Base-by-base conservation (phyloP, 2,329 filamentous ascomycete genomes). In the Sarocladium kiliense region DNA sequence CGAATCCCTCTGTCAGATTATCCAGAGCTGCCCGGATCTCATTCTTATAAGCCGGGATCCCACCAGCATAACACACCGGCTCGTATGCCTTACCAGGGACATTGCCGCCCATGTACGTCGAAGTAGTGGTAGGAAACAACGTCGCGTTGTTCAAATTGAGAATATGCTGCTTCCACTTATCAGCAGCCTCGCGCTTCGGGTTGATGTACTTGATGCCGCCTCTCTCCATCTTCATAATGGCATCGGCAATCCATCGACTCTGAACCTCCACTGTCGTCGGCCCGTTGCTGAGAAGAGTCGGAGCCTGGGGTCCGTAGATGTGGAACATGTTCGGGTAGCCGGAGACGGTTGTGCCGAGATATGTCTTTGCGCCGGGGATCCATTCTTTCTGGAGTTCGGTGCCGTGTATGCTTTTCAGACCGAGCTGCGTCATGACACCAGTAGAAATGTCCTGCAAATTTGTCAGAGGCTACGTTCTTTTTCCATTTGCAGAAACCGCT, bases 51-150 rank as follows among this genome's bases (percentile, higher is more conserved):
- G 34, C 39, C 0, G 68, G 67, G 16, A 77, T 65, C 0, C 74
- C 74, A 0, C 69, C 75, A 0, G 72, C 55, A 56, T 74, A 85
- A 49, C 76, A 75, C 9, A 82, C 65, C 1, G 75, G 75, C 67
- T 85, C 80, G 25, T 70, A 70, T 0, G 70, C 61, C 67, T 84
- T 83, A 0, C 75, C 79, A 0, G 81, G 80, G 1, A 82, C 71
- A 39, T 71, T 80, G 0, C 74, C 76, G 2, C 82, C 81, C 75
- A 82, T 80, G 58, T 81, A 84, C 19, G 77, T 83, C 5, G 72
- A 78, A 25, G 66, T 69, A 0, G 74, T 74, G 0, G 69, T 75
- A 0, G 78, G 77, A 56, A 85, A 74, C 3, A 85, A 65, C 4
- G 71, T 73, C 11, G 41, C 61, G 60, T 81, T 66, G 47, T 72